Percentiles rank a stretch among this genome's conserved stretches.
These are phyloP conservation scores for Ampelomyces quisqualis DNA, from an alignment of 2,329 filamentous ascomycete species.

Conservation along the genomic window DNA sequence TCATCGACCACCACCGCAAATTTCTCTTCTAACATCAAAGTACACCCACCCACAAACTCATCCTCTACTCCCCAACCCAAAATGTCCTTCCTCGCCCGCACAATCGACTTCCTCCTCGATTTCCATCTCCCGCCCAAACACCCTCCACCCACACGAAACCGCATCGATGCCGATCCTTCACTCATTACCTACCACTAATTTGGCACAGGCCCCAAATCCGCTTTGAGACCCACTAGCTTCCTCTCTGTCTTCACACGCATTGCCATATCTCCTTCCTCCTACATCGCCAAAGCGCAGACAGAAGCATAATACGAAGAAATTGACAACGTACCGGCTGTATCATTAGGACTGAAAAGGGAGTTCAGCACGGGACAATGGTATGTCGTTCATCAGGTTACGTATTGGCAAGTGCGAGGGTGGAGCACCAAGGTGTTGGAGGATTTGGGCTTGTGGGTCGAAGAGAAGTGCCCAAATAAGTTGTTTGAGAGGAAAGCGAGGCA, in stretches of 20 bases:
- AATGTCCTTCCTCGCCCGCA: neutral
- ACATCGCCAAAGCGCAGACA: constrained; percentile 5
- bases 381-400: constrained; percentile 13
- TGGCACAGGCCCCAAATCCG: constrained; percentile 1
- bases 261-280: neutral
- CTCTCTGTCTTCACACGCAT: constrained; percentile 1
- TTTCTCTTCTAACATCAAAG: too few species aligned
- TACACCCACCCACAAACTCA: too few species aligned
- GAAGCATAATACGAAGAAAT: constrained; percentile 23
- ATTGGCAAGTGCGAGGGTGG: constrained; percentile 2
- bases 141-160: constrained; percentile 1
- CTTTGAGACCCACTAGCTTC: neutral
- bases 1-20: too few species aligned
- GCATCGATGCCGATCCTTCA: constrained; percentile 3
- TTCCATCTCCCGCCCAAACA: neutral
- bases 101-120: neutral
- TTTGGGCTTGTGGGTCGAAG: constrained; percentile 10
- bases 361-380: constrained; percentile 10
- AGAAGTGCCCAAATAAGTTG: constrained; percentile 3
- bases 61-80: too few species aligned
- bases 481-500: constrained; percentile 4
- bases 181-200: constrained; percentile 4
- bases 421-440: constrained; percentile 11
- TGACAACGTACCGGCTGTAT: constrained; percentile 8
- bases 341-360: constrained; percentile 2